Evolutionary conservation across 306 rosid species (phyloP).

Genomic region (Casuarina equisetifolia): DNA sequence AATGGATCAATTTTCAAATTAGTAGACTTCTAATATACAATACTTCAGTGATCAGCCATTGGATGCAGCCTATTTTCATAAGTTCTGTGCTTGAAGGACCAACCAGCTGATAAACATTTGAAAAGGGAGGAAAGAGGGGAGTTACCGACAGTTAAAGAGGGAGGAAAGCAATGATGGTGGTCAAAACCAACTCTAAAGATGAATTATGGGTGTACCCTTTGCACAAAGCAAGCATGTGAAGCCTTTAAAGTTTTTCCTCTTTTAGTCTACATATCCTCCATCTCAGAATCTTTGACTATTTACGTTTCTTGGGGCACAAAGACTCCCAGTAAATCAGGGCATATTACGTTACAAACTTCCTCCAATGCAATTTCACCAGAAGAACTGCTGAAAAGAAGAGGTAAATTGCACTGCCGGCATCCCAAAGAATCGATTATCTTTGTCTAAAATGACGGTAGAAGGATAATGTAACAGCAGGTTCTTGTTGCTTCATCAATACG

Average conservation of each 20-base stretch:
- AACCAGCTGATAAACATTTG: neutral
- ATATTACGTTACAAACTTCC: neutral
- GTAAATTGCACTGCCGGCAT: neutral
- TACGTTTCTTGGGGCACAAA: neutral
- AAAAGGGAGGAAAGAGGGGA: neutral
- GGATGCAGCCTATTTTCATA: too few relatives aligned
- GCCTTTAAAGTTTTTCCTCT: slow-evolving; percentile 13
- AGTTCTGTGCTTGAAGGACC: neutral
- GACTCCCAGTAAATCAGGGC: neutral
- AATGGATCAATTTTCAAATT: neutral
- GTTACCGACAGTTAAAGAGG: neutral
- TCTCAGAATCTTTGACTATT: slow-evolving; percentile 35
- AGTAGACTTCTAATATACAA: too few relatives aligned
- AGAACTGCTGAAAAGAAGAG: neutral
- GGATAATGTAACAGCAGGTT: neutral
- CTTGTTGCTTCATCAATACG: neutral
- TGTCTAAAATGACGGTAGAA: neutral
- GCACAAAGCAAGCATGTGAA: slow-evolving; percentile 34
- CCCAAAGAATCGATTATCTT: neutral
- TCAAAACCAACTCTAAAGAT: slow-evolving; percentile 19
- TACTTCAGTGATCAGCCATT: too few relatives aligned
- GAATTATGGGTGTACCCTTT: slow-evolving; percentile 34
- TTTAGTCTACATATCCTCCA: slow-evolving; percentile 10
- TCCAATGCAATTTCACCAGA: neutral
- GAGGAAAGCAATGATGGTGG: slow-evolving; percentile 8